phyloP scores from a whole-genome alignment of 192 early-diverging fungal genomes.

The Backusella circina region DNA sequence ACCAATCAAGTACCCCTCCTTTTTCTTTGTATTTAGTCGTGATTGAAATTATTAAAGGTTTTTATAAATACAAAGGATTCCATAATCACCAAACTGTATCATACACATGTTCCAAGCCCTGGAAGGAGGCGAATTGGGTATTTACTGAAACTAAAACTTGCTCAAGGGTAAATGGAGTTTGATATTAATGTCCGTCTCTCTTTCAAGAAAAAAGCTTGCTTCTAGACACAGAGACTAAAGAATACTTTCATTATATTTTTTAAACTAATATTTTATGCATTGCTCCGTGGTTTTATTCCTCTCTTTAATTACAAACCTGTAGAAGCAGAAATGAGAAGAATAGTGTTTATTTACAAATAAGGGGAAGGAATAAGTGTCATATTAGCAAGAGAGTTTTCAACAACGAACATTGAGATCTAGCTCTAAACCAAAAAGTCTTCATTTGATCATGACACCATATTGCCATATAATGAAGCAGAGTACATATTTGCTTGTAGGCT shows the following conservation, averaged over 20 bases:
- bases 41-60: background rate
- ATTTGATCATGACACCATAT: background rate
- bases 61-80: background rate
- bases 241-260: too few species aligned
- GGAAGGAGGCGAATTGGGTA: background rate
- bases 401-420: background rate
- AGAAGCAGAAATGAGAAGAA: background rate
- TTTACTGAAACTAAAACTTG: background rate
- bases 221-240: too few species aligned
- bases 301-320: background rate
- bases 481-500: background rate
- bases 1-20: background rate
- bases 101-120: background rate
- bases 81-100: background rate
- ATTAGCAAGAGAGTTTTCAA: background rate
- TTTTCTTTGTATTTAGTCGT: background rate
- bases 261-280: too few species aligned
- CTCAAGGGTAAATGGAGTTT: background rate
- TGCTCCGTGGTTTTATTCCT: too few species aligned
- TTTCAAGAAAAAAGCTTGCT: background rate
- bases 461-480: background rate
- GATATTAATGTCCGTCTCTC: background rate
- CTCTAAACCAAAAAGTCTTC: background rate
- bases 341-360: background rate
- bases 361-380: background rate